Base-by-base conservation (phyloP, 805 yeast genomes). In the Lipomyces japonicus region DNA sequence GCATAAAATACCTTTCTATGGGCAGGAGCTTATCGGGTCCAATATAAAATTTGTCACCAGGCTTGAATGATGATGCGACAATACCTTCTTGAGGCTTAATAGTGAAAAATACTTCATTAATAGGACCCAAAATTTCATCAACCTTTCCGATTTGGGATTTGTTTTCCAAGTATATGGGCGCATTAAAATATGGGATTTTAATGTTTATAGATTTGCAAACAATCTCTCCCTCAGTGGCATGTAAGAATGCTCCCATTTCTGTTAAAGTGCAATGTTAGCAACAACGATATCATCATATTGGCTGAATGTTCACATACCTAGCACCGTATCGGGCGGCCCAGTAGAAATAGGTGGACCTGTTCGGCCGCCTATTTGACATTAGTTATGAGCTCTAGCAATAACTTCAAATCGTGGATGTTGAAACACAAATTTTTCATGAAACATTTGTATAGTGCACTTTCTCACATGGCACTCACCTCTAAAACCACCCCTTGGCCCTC, bases 21-120 rank as follows among this genome's bases (percentile, higher is more conserved):
- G 99, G 99, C 60, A 93, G 80, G 61, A 93, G 77, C 72, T 93
- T 93, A 72, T 93, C 97, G 47, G 95, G 87, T 51, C 90, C 95
- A 71, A 93, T 93, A 75, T 73, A 93, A 69, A 93, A 91, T 73
- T 90, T 90, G 71, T 93, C 98, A 61, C 97, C 98, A 41, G 80
- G 85, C 71, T 88, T 88, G 78, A 93, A 93, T 46, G 96, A 86
- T 32, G 78, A 71, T 48, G 98, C 96, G 68, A 86, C 93, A 46
- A 93, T 93, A 66, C 99, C 99, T 67, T 93, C 98, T 45, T 86
- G 76, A 50, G 97, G 93, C 73, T 93, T 93, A 62, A 93, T 82
- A 34, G 99, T 93, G 78, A 93, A 93, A 68, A 79, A 91, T n/a
- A 93, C 97, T 72, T 93, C 98, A 68, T 93, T 93, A 68, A 93